phyloP scores from a whole-genome alignment of 2,329 filamentous ascomycete genomes.

The Aspergillus clavatus region DNA sequence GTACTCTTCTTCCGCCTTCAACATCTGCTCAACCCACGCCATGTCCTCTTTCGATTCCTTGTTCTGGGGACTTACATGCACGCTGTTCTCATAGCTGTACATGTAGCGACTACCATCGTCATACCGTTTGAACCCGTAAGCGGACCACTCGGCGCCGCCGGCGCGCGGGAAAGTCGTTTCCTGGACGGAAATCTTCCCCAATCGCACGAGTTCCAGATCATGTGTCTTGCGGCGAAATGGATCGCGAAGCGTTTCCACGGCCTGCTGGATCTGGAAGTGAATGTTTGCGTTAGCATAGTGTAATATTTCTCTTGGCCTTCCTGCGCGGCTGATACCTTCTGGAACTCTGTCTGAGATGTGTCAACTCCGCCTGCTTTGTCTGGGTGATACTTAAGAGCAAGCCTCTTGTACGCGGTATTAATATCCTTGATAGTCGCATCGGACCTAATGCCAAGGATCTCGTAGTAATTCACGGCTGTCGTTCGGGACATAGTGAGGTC shows the following conservation, averaged over 20 bases:
- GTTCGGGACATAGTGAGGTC: conserved; percentile 8
- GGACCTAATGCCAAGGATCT: conserved; percentile 21
- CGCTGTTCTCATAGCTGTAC: conserved; percentile 27
- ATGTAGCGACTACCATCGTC: conserved; percentile 18
- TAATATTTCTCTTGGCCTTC: background rate
- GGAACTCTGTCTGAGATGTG: conserved; percentile 15
- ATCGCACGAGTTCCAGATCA: conserved; percentile 14
- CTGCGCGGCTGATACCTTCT: conserved; percentile 14
- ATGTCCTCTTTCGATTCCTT: conserved; percentile 19
- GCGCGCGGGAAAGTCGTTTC: background rate
- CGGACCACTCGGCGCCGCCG: background rate
- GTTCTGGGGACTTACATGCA: conserved; percentile 27
- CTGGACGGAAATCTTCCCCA: background rate
- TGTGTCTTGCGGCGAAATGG: conserved; percentile 18
- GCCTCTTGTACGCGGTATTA: conserved; percentile 30
- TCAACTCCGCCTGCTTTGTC: conserved; percentile 25
- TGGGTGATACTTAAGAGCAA: conserved; percentile 33
- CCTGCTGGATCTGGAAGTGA: conserved; percentile 27
- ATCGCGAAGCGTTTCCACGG: conserved; percentile 33
- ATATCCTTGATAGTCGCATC: conserved; percentile 29
- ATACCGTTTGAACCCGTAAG: background rate
- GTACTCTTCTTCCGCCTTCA: conserved; percentile 7
- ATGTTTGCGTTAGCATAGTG: background rate
- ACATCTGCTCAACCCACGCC: conserved; percentile 9
- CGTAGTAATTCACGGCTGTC: conserved; percentile 21